Evolutionary conservation across 1,139 yeast genomes (phyloP), one percentile per base, ranked within the genome.

Genomic region (Candida pseudocylindracea): DNA sequence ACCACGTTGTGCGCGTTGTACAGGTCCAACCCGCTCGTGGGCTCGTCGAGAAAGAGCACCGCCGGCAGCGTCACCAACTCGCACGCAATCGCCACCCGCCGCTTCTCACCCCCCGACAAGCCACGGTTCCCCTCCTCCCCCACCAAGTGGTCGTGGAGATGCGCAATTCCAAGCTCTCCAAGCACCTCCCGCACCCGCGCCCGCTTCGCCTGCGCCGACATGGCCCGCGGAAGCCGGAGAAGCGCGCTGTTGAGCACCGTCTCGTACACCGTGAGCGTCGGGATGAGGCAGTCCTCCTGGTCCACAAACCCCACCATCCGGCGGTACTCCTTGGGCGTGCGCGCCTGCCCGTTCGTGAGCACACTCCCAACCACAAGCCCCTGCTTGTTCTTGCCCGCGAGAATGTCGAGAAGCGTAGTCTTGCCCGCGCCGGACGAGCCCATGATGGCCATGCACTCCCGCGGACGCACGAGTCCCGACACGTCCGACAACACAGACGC

Each of bases 291-390:
- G 46, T 85, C 95, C 43, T 88, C 95, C 51, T 88, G 98, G 49
- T 88, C 96, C n/a, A 88, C 98, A 60, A 83, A 88, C 0, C 96
- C 98, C 38, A 78, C 70, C 10, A 81, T 65, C 41, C 73, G 72
- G 37, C 65, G 63, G 46, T 69, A 75, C 33, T 68, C 63, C 7
- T 49, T 45, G 3, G 49, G 41, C 8, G 41, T 41, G 29, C 67
- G 43, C 12, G 44, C 37, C 36, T 63, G 63, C 2, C 96, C 96
- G 48, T 88, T 88, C 26, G 83, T 69, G 40, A 62, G 67, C 20
- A 85, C 67, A 3, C 57, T 51, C 11, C 95, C 95, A 1, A 57
- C 40, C 8, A 69, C 63, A 1, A 42, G 41, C 2, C 98, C 98
- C 29, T 72, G 64, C 48, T 88, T 88, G 44, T 72, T 68, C 46